phyloP scores from a whole-genome alignment of 495 filamentous ascomycete species.

The Penicillium arizonense region DNA sequence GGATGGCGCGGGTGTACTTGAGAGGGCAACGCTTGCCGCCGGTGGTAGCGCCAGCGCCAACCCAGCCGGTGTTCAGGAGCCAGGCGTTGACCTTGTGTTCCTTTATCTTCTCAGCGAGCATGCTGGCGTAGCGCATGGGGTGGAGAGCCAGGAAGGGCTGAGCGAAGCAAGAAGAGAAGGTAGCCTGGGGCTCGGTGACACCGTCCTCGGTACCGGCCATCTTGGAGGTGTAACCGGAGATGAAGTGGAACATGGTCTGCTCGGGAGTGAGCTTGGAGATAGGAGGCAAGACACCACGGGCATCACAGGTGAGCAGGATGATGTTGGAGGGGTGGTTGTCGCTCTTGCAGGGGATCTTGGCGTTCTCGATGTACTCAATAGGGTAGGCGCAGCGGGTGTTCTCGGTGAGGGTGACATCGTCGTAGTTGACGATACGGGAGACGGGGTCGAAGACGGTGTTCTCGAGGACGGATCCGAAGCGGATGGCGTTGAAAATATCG shows the following conservation, averaged over 20 bases:
- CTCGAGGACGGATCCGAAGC: slow-evolving; percentile 94
- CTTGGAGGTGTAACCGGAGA: slow-evolving; percentile 99
- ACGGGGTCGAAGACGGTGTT: slow-evolving; percentile 96
- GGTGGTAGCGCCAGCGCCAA: slow-evolving; percentile 89
- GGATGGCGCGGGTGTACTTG: slow-evolving; percentile 98
- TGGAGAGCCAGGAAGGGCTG: slow-evolving; percentile 98
- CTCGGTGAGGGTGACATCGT: slow-evolving; percentile 91
- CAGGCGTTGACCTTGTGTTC: slow-evolving; percentile 95
- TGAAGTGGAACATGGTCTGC: slow-evolving; percentile 99
- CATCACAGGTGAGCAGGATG: slow-evolving; percentile 96
- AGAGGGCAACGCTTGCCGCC: slow-evolving; percentile 98
- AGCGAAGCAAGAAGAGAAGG: slow-evolving; percentile 99
- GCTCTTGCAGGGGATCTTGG: slow-evolving; percentile 93
- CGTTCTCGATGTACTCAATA: slow-evolving; percentile 97
- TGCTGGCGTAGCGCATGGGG: slow-evolving; percentile 97
- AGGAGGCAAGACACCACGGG: slow-evolving; percentile 93
- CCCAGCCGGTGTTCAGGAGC: slow-evolving; percentile 99
- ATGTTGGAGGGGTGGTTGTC: slow-evolving; percentile 93
- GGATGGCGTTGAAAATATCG: slow-evolving; percentile 96
- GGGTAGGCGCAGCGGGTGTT: slow-evolving; percentile 99
- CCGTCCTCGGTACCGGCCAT: slow-evolving; percentile 99
- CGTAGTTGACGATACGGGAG: slow-evolving; percentile 89
- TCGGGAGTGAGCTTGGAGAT: slow-evolving; percentile 95
- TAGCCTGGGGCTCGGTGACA: slow-evolving; percentile 93
- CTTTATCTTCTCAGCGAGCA: slow-evolving; percentile 97